Base-by-base conservation (phyloP, 2,329 filamentous ascomycete species). In the Venturia pyrina region DNA sequence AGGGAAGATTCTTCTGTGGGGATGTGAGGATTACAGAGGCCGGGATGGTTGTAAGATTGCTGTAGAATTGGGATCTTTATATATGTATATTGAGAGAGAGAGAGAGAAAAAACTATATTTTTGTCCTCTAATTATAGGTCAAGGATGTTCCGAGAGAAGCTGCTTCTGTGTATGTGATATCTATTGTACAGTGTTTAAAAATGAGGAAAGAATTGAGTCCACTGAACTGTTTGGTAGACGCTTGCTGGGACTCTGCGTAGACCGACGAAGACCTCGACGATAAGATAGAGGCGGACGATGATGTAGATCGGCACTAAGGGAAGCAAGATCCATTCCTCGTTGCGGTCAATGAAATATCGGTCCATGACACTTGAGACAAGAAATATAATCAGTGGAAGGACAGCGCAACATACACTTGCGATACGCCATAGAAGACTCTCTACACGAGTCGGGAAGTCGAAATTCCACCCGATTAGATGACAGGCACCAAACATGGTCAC, bases 401-500 rank as follows among this genome's bases (percentile, higher is more conserved):
- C 44, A 24, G 32, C 44, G 53, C 62, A 61, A n/a, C 41, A 21
- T 10, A 69, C 40, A 48, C 68, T 68, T 32, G 60, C 66, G 10
- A 48, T 62, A 61, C 69, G 69, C 68, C 69, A 70, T 1, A 69
- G 24, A 63, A 62, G 67, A 15, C 32, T 62, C 46, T 70, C 68
- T 3, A 57, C 34, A 15, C 13, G 5, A 10, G 62, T 66, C 3
- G 66, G 50, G 44, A 70, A 70, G 21, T 65, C 37, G 50, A 68
- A 69, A 21, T 67, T 65, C 69, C 68, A 70, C 11, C 66, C 68
- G 24, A 67, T 34, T 11, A 70, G 37, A 57, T 68, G 68, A 11
- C 65, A 17, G 11, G 44, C 63, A 28, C 43, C 64, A 59, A 63
- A 69, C 13, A 53, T 21, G 28, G 17, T 28, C 6, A 56, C 34